phyloP scores from a whole-genome alignment of 75 land plant genomes.

The Cunninghamia lanceolata region DNA sequence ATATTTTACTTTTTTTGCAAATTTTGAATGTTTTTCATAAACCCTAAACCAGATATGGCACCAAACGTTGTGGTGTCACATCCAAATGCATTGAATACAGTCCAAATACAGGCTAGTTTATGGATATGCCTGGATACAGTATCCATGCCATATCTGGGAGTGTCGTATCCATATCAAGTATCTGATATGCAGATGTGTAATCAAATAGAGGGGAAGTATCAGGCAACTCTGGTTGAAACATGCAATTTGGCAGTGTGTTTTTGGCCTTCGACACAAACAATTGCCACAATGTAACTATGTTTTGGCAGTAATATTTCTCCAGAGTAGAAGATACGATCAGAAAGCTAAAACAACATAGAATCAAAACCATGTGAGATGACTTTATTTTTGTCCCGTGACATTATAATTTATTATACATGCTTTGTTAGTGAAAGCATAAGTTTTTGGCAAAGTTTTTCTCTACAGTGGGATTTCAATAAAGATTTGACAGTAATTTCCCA shows the following conservation, averaged over 20 bases:
- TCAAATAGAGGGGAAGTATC: too few relatives aligned
- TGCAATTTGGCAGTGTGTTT: neutral
- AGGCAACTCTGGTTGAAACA: neutral
- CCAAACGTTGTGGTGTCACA: too few relatives aligned
- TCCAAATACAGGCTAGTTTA: too few relatives aligned
- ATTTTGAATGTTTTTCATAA: too few relatives aligned
- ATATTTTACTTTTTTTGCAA: too few relatives aligned
- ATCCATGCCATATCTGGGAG: too few relatives aligned
- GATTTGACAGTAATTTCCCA: neutral
- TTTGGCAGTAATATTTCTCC: neutral
- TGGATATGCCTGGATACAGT: too few relatives aligned
- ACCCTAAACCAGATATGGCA: too few relatives aligned
- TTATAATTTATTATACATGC: neutral
- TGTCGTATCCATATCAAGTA: too few relatives aligned
- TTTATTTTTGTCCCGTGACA: neutral
- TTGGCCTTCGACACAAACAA: neutral
- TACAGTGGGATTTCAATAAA: neutral
- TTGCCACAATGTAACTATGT: neutral
- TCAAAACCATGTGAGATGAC: neutral
- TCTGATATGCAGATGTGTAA: too few relatives aligned
- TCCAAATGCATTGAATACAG: too few relatives aligned
- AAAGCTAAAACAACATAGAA: neutral
- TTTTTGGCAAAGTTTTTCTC: neutral
- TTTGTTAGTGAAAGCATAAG: neutral
- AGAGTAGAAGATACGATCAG: neutral